phyloP scores from a whole-genome alignment of 2,329 filamentous ascomycete species.

The Fusarium algeriense region DNA sequence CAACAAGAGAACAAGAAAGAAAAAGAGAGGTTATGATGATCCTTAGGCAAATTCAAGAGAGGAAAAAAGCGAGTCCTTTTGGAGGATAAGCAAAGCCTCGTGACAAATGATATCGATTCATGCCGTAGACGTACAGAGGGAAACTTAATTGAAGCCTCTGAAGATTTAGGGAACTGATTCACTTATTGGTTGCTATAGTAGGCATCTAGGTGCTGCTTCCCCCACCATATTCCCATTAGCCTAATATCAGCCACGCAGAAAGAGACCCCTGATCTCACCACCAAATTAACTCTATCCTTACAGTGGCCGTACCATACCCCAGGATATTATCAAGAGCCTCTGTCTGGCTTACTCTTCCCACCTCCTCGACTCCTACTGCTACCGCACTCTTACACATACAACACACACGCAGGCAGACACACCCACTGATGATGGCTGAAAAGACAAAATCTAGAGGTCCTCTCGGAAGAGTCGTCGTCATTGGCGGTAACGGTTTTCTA shows the following conservation, averaged over 20 bases:
- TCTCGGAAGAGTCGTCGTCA: conserved; percentile 79
- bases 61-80: neutral
- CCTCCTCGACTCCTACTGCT: conserved; percentile 14
- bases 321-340: conserved; percentile 21
- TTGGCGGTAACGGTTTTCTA: conserved; percentile 87
- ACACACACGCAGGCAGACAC: neutral
- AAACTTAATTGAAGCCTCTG: conserved; percentile 16
- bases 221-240: conserved; percentile 31
- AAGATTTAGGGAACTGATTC: conserved; percentile 16
- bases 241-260: conserved; percentile 35
- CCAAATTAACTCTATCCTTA: conserved; percentile 18
- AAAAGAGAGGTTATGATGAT: neutral
- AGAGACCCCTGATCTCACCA: conserved; percentile 28
- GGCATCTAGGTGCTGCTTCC: conserved; percentile 12
- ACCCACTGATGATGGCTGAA: conserved; percentile 14
- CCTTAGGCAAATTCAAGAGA: neutral
- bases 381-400: neutral
- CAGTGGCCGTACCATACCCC: conserved; percentile 18
- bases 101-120: conserved; percentile 24
- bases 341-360: conserved; percentile 18
- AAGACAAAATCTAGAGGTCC: conserved; percentile 50
- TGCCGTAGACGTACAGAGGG: neutral
- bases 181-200: conserved; percentile 22
- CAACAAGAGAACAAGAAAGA: conserved; percentile 4
- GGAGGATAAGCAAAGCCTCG: conserved; percentile 14